phyloP scores from a whole-genome alignment of 441 rosid species.

The Theobroma grandiflorum region DNA sequence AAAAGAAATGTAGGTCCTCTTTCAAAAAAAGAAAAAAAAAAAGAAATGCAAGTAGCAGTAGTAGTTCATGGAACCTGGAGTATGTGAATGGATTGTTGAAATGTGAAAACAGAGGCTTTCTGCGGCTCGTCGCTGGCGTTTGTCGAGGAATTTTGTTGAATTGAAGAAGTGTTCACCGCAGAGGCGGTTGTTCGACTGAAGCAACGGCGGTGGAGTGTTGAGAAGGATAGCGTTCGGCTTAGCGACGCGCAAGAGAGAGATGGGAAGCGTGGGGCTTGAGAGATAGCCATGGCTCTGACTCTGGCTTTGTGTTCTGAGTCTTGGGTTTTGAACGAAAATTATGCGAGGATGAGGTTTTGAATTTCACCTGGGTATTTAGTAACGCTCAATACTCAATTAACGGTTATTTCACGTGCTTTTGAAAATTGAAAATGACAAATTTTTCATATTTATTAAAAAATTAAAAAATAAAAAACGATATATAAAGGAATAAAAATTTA shows the following conservation, averaged over 20 bases:
- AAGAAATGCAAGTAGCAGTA: no score
- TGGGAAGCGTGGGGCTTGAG: conserved; percentile 52
- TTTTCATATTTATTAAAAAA: no score
- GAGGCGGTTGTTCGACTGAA: conserved; percentile 46
- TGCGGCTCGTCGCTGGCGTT: conserved; percentile 32
- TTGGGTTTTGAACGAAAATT: no score
- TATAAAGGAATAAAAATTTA: no score
- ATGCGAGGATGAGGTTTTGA: no score
- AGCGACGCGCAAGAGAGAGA: conserved; percentile 44
- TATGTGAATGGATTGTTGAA: conserved; percentile 94
- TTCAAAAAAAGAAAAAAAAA: no score
- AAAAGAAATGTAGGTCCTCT: not conserved
- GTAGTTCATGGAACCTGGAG: conserved; percentile 61
- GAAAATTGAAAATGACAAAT: no score
- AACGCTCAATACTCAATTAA: no score
- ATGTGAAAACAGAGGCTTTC: conserved; percentile 61
- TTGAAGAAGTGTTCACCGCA: conserved; percentile 52
- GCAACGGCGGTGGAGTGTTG: conserved; percentile 29
- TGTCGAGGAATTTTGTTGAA: conserved; percentile 47
- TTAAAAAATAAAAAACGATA: no score
- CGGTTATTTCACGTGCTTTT: no score
- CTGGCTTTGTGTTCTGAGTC: not conserved
- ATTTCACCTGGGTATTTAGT: no score
- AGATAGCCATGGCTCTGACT: conserved; percentile 60
- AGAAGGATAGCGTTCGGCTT: conserved; percentile 36